Percentiles rank a stretch among this genome's conserved stretches.
These are phyloP conservation scores for Rhododendron ovatum DNA, from an alignment of 148 eudicot species.

Conservation along the genomic window DNA sequence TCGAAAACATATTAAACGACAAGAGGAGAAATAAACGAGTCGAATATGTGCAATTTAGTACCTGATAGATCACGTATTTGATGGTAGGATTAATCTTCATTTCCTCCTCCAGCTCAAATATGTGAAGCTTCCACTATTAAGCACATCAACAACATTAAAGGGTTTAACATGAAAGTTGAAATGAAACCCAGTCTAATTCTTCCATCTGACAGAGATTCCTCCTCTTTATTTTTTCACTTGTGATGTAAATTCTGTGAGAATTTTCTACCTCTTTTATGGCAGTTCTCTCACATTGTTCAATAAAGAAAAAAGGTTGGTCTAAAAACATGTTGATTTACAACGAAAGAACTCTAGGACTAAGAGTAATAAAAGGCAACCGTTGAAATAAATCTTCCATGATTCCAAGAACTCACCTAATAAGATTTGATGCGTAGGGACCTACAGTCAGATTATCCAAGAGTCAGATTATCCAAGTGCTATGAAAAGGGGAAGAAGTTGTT, in stretches of 20 bases:
- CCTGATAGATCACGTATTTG: constrained; percentile 63
- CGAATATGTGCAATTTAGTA: constrained; percentile 3
- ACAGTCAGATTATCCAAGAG: background rate
- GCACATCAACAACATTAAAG: constrained; percentile 2
- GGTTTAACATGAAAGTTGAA: background rate
- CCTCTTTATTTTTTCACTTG: background rate
- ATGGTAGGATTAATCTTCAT: constrained; percentile 49
- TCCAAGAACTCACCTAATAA: background rate
- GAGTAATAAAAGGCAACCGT: background rate
- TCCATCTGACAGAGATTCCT: background rate
- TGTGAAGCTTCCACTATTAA: constrained; percentile 63
- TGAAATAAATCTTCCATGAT: background rate
- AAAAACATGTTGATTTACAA: background rate
- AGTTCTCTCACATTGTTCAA: background rate
- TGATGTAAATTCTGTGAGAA: background rate
- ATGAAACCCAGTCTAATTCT: background rate
- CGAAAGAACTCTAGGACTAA: background rate
- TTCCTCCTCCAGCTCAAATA: constrained; percentile 65
- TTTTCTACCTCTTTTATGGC: background rate
- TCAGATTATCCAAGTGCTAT: background rate
- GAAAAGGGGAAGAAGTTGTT: background rate
- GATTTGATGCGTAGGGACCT: background rate
- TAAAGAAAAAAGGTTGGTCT: background rate
- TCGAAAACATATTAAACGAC: background rate
- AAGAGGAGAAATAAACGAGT: background rate